A percentile compares a stretch with the other conserved stretches of the same genome.
phyloP scores from a whole-genome alignment of 164 flowering plant genomes.

The Stephania cephalantha region DNA sequence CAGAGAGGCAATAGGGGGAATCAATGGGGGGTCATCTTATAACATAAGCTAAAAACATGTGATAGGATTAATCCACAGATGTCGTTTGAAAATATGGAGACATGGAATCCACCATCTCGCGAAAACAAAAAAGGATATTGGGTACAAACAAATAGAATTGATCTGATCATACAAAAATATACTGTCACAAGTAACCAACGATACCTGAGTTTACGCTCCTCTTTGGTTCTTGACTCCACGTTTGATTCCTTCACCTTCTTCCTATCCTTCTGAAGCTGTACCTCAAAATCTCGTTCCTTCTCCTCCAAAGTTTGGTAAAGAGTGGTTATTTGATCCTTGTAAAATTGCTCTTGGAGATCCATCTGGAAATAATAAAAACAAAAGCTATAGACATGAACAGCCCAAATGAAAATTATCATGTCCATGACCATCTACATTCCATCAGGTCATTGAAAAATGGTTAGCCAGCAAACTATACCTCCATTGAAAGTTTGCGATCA shows the following conservation, averaged over 20 bases:
- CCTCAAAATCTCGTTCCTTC: conserved; percentile 59
- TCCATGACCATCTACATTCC: no score
- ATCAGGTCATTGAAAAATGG: no score
- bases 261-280: conserved; percentile 52
- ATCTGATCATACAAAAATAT: not conserved
- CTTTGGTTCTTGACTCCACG: conserved; percentile 27
- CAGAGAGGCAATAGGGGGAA: no score
- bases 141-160: no score
- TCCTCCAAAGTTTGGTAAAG: conserved; percentile 42
- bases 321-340: conserved; percentile 44
- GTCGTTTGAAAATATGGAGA: no score
- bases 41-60: no score
- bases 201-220: conserved; percentile 43
- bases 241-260: conserved; percentile 38
- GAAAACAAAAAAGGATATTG: no score
- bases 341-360: conserved; percentile 68
- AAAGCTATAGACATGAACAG: no score
- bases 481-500: not conserved
- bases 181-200: not conserved
- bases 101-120: no score
- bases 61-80: no score
- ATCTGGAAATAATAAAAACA: conserved; percentile 33
- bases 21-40: no score
- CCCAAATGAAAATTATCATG: no score
- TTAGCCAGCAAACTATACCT: not conserved